Base-by-base conservation (phyloP, 768 basidiomycete species). In the Tricholoma furcatifolium region DNA sequence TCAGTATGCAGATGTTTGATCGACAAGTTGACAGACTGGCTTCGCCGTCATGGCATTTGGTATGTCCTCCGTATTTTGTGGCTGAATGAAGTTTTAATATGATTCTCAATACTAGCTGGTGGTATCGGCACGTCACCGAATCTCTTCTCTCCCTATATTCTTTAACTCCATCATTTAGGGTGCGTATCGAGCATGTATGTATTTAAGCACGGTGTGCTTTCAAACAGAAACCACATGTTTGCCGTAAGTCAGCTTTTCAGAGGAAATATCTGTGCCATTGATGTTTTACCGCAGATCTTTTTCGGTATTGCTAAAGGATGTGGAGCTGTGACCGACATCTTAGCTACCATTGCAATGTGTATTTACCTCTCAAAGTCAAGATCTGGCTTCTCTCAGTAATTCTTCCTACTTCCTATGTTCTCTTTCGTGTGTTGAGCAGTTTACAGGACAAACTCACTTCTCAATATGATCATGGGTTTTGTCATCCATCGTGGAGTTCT, bases 401-500 rank as follows among this genome's bases (percentile, higher is more conserved):
- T 61, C 17, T 32, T 46, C 31, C 9, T 34, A 34, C 15, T 18
- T 24, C n/a, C 31, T 18, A 9, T 30, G 30, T 39, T 32, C 30
- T 42, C 9, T 6, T 43, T 6, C 23, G n/a, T 14, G 20, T 58
- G 30, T 36, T 27, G 7, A 21, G 27, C 10, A 32, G 6, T 14
- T 18, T 17, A 2, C 56, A 78, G 77, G 34, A 77, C 76, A 3
- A 71, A 72, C 41, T 63, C 63, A 1, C 47, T 76, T 20, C 62
- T 79, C 43, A 68, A 67, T n/a, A 64, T 63, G 5, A 63, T 79
- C 27, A 71, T 75, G 34, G 64, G 68, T 53, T 74, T 70, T 43
- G 62, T 74, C 39, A 65, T 79, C 18, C 69, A 76, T 32, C 72
- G 77, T 35, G 76, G 76, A n/a, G 64, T 67, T n/a, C 69, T 78